Conservation (phyloP, 805 yeast genomes). For the Kurtzmaniella fragi region DNA sequence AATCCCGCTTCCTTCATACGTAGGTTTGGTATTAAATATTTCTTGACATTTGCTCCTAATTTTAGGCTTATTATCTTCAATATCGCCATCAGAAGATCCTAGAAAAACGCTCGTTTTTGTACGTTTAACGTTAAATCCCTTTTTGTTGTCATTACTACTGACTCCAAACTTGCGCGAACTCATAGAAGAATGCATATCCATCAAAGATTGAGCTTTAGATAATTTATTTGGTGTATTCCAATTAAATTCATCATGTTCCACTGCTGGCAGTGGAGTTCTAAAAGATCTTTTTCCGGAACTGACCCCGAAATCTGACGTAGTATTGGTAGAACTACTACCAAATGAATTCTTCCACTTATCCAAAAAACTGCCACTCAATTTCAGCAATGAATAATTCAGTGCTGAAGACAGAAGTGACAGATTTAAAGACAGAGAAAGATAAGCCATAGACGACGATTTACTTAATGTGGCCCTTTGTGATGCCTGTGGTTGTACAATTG, state of each 20-base stretch:
- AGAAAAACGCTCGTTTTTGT: slow-evolving; percentile 14
- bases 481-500: slow-evolving; percentile 14
- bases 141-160: too few relatives aligned
- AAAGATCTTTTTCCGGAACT: slow-evolving; percentile 11
- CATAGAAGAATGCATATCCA: slow-evolving; percentile 14
- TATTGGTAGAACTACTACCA: slow-evolving; percentile 9
- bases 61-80: slow-evolving; percentile 13
- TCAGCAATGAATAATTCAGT: slow-evolving; percentile 35
- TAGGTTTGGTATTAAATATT: slow-evolving; percentile 16
- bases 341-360: slow-evolving; percentile 41
- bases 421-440: slow-evolving; percentile 36
- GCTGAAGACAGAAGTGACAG: slow-evolving; percentile 32
- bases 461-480: slow-evolving; percentile 30
- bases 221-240: slow-evolving; percentile 16
- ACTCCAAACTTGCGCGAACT: too few relatives aligned
- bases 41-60: slow-evolving; percentile 17
- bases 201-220: slow-evolving; percentile 34
- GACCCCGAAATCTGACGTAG: slow-evolving; percentile 18
- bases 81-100: slow-evolving; percentile 12
- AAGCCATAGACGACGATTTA: slow-evolving; percentile 33
- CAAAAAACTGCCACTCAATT: slow-evolving; percentile 38
- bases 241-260: slow-evolving; percentile 27
- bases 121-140: slow-evolving; percentile 6
- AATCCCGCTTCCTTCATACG: background rate
- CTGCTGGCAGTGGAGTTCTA: slow-evolving; percentile 32